Percentiles rank a stretch among this genome's conserved stretches.
Evolutionary conservation across 305 asterid species (phyloP).

Genomic region (Fraxinus latifolia): DNA sequence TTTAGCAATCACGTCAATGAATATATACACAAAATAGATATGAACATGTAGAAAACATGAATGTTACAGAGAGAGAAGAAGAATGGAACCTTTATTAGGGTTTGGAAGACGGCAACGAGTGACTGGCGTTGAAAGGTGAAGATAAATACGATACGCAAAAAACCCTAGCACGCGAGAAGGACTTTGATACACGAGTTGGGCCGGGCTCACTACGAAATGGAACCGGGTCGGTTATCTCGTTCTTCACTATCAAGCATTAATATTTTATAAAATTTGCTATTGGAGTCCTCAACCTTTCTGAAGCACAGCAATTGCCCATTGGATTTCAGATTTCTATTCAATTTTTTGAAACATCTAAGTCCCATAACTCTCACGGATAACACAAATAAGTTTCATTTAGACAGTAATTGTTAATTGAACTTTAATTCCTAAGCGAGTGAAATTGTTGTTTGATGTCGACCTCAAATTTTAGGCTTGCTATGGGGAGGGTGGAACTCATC

Average conservation of each 20-base stretch:
- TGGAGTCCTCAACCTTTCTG: background rate
- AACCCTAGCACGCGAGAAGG: background rate
- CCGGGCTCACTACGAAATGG: background rate
- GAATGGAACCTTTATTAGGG: background rate
- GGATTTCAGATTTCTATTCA: background rate
- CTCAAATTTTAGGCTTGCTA: background rate
- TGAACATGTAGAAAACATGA: background rate
- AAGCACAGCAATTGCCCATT: background rate
- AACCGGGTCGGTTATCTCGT: background rate
- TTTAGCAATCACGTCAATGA: background rate
- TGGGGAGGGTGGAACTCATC: background rate
- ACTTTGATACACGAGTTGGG: background rate
- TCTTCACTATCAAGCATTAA: background rate
- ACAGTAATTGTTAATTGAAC: background rate
- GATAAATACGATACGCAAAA: background rate
- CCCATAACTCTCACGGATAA: background rate
- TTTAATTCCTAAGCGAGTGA: background rate
- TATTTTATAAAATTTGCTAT: background rate
- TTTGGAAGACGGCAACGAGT: slow-evolving; percentile 1
- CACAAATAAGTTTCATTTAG: background rate
- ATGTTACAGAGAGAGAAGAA: background rate
- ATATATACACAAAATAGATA: background rate
- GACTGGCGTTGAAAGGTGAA: background rate
- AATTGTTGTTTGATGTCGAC: background rate
- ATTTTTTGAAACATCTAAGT: background rate